Base-by-base conservation (phyloP, 108 stramenopile species). In the Nitzschia putrida region DNA sequence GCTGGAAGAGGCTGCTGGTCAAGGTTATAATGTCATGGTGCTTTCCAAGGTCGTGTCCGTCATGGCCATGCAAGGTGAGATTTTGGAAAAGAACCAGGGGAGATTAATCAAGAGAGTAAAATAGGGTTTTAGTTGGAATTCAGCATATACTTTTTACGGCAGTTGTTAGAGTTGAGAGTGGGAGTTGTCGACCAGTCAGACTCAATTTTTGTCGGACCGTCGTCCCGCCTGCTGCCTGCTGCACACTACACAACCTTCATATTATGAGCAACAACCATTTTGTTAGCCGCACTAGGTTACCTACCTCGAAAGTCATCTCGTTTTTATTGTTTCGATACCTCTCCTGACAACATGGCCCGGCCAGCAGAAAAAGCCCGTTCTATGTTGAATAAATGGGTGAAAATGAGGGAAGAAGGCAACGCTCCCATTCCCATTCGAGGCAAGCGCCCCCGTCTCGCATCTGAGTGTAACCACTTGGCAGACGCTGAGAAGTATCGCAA, bases 301-400 rank as follows among this genome's bases (percentile, higher is more conserved):
- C 4, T 4, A 34, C 4, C 29, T 34, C 4, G 29, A 34, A 34
- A 34, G 29, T 34, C 29, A 3, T 34, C 29, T 4, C 29, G 29
- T 34, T 34, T 4, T 34, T 34, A 4, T 34, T 34, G 29, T 34
- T 4, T 34, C 29, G 3, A 34, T 3, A 34, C 29, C 29, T 34
- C 29, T 34, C 4, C 29, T 34, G 29, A 34, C 40, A 87, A 47
- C 70, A 98, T 98, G 98, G 98, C 98, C 9, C 90, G 98, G 55
- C 97, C 97, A 39, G 98, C 96, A 57, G 98, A 98, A 82, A 97
- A 97, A 65, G 95, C 98, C 50, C 89, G 95, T 56, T 81, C 85
- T 57, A 96, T 98, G 94, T 74, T 98, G 59, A 98, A 96, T 84
- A 98, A 98, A 73, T 98, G 97, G 97, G 87, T 91, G 50, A 80